phyloP scores from a whole-genome alignment of 2,329 filamentous ascomycete species.

The Lecanicillium sp. region DNA sequence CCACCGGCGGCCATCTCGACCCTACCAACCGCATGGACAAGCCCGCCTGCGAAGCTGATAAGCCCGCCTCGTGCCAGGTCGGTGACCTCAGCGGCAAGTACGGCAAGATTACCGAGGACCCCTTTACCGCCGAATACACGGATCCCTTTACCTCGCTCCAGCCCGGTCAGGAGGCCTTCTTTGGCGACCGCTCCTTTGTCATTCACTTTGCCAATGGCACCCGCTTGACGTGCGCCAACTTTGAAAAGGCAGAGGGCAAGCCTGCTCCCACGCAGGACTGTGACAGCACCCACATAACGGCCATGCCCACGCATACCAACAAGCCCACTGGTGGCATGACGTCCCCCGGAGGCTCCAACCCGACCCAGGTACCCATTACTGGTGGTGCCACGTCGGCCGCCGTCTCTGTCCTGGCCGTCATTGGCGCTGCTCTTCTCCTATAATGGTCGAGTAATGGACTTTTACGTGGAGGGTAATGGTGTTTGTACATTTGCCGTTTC shows the following conservation, averaged over 20 bases:
- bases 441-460: too few species aligned
- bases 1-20: slow-evolving; percentile 61
- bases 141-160: slow-evolving; percentile 52
- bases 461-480: too few species aligned
- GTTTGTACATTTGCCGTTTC: too few species aligned
- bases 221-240: slow-evolving; percentile 59
- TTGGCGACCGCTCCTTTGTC: slow-evolving; percentile 58
- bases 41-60: slow-evolving; percentile 48
- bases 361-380: too few species aligned
- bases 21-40: slow-evolving; percentile 58
- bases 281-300: slow-evolving; percentile 7
- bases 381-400: too few species aligned
- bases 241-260: slow-evolving; percentile 23
- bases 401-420: not conserved
- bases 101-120: slow-evolving; percentile 47
- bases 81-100: slow-evolving; percentile 72
- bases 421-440: not conserved
- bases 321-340: slow-evolving; percentile 8
- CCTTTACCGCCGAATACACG: slow-evolving; percentile 41
- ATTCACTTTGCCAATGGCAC: slow-evolving; percentile 58
- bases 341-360: not conserved
- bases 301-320: slow-evolving; percentile 10
- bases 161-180: slow-evolving; percentile 45
- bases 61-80: slow-evolving; percentile 62
- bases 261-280: not conserved